Conservation (phyloP, 2,329 filamentous ascomycete genomes). For the Fusarium sororula region DNA sequence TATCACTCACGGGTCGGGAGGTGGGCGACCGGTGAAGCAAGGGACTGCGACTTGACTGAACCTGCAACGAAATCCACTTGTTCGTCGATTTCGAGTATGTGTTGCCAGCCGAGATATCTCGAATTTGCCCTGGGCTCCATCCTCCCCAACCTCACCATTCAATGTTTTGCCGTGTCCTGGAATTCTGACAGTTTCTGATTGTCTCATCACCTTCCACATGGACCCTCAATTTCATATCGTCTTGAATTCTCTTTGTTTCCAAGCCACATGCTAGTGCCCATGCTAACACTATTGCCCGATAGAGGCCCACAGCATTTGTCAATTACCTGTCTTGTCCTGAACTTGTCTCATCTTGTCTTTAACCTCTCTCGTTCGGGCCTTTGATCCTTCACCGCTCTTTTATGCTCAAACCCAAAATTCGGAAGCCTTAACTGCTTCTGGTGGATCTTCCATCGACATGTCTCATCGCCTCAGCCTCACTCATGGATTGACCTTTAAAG, state of each 20-base stretch:
- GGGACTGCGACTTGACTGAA: constrained; percentile 32
- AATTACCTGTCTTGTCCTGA: constrained; percentile 31
- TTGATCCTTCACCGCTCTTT: constrained; percentile 42
- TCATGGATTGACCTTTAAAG: constrained; percentile 11
- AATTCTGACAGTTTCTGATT: constrained; percentile 27
- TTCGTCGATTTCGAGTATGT: background rate
- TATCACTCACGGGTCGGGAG: constrained; percentile 19
- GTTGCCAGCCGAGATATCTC: background rate
- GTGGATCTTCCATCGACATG: constrained; percentile 32
- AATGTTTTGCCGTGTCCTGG: background rate
- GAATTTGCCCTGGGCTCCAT: background rate
- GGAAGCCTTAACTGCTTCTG: constrained; percentile 19
- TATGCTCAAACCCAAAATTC: constrained; percentile 34
- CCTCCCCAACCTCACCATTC: constrained; percentile 17
- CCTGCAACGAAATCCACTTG: background rate
- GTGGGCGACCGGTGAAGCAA: constrained; percentile 39
- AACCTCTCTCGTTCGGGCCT: constrained; percentile 31
- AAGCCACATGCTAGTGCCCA: constrained; percentile 34
- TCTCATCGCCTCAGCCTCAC: constrained; percentile 22
- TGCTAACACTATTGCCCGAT: constrained; percentile 5
- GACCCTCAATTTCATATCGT: constrained; percentile 4
- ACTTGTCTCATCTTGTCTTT: constrained; percentile 34
- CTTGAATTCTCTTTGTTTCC: constrained; percentile 28
- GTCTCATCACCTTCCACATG: constrained; percentile 28
- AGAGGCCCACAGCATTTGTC: constrained; percentile 29